Evolutionary conservation across 768 basidiomycete species (phyloP).

Genomic region (Tricholoma bakamatsutake): DNA sequence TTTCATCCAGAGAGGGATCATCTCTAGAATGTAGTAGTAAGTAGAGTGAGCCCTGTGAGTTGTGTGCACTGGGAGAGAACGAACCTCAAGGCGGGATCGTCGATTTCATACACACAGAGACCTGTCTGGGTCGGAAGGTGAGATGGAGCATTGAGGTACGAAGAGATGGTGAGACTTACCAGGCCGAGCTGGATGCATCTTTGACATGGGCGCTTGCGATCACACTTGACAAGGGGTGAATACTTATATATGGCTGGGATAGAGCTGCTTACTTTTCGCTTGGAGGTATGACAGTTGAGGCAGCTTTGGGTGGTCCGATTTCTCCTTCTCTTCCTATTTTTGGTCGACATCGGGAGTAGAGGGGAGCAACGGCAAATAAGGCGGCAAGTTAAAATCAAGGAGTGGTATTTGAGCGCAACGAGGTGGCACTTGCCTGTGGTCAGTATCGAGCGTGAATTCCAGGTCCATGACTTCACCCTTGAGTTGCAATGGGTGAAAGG

Average conservation of each 20-base stretch:
- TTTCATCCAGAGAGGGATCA: constrained; percentile 85
- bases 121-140: constrained; percentile 54
- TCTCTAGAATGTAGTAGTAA: constrained; percentile 49
- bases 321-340: constrained; percentile 74
- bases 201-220: constrained; percentile 87
- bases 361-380: constrained; percentile 43
- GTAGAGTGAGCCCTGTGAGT: background rate
- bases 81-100: constrained; percentile 77
- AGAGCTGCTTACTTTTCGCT: constrained; percentile 65
- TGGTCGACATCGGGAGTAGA: constrained; percentile 39
- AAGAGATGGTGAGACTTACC: constrained; percentile 33
- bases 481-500: constrained; percentile 54
- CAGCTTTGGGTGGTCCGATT: constrained; percentile 91
- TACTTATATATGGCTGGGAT: constrained; percentile 7
- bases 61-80: background rate
- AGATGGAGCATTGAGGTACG: background rate
- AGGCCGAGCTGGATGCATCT: constrained; percentile 86
- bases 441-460: constrained; percentile 65
- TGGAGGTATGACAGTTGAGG: constrained; percentile 89
- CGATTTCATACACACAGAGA: constrained; percentile 92
- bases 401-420: constrained; percentile 9
- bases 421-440: constrained; percentile 46
- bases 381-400: constrained; percentile 35
- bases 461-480: constrained; percentile 78
- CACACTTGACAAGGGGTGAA: constrained; percentile 51